Evolutionary conservation across 1,139 yeast species (phyloP), one percentile per base, ranked within the genome.

Genomic region (Pichia sp.): DNA sequence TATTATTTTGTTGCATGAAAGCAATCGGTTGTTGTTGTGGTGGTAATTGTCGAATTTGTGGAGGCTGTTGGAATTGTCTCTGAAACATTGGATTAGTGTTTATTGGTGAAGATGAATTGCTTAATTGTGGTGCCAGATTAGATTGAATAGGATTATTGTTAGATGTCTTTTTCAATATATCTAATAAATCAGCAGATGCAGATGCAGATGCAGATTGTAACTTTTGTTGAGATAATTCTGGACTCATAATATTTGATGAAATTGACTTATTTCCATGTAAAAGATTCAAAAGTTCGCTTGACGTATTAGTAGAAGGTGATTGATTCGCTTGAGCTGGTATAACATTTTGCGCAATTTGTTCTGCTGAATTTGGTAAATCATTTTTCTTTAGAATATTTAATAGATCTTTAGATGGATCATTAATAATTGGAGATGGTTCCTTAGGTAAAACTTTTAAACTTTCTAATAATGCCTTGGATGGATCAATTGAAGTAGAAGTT

Each of bases 121-220:
- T 9, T 7, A 3, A n/a, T 37, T 5, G 9, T 26, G 39, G 39
- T 4, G 8, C 39, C 27, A 29, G 39, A 10, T 5, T 36, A 26
- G 18, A 10, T 25, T 36, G 39, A 2, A 10, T 26, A 5, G n/a
- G 5, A 27, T 5, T 36, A 36, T 10, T 36, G 28, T 37, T n/a
- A n/a, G 51, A n/a, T 10, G 56, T 48, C 7, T 40, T 44, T 18
- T 56, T 48, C 18, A 57, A 43, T 4, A 56, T 38, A 30, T 52
- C 48, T 34, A 57, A 29, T 43, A 56, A 39, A 11, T 41, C 45
- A 11, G 50, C 38, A 5, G 50, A 41, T 10, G 47, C 8, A 18
- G 11, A 4, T 29, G 39, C 4, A 27, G 30, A 7, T 18, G 5
- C 7, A 18, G 37, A 11, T 35, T 25, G 37, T 5, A 35, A 7